Evolutionary conservation across 129 eudicot species (phyloP), one percentile per base, ranked within the genome.

Genomic region (Ambrosia trifida): DNA sequence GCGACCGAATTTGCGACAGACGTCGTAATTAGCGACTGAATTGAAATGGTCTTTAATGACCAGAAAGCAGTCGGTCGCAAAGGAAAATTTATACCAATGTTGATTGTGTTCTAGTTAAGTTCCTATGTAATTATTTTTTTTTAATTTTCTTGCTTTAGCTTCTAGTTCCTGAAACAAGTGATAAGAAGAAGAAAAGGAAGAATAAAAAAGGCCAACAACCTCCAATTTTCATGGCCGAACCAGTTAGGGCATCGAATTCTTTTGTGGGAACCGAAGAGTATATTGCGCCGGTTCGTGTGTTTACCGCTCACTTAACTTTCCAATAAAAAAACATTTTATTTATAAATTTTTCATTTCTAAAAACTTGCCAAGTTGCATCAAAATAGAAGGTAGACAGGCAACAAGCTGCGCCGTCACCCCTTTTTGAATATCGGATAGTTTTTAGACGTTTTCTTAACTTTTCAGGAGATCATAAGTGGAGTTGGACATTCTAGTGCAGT

Each of bases 221-320:
- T 75, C 99, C 97, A 12, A 83, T 90, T 59, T 95, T 95, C 68
- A 80, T 90, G 96, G 99, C 99, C 6, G 99, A 95, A 81, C 99
- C 99, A 33, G 88, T 88, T 83, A 81, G 99, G 69, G 97, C 99
- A 46, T 95, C 99, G 32, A 95, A 95, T 80, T 95, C 99, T 14
- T 95, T 95, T 47, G 99, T 95, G 49, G 99, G 99, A 45, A 90
- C 97, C 2, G 99, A 95, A 80, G 99, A 95, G 73, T 95, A 95
- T 80, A 95, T 95, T 30, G 99, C 99, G 79, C 99, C 97, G 86
- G 98, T 93, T 51, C 43, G 96, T 71, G 16, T 36, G 49, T 10
- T 47, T 78, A 58, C 7, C 45, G 13, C 4, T 3, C 57, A 32
- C 31, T 56, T 40, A 17, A 51, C 20, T 19, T 54, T n/a, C 14